A percentile compares a stretch with the other conserved stretches of the same genome.
phyloP scores from a whole-genome alignment of 2,329 filamentous ascomycete species.

The Alternaria infectoria region DNA sequence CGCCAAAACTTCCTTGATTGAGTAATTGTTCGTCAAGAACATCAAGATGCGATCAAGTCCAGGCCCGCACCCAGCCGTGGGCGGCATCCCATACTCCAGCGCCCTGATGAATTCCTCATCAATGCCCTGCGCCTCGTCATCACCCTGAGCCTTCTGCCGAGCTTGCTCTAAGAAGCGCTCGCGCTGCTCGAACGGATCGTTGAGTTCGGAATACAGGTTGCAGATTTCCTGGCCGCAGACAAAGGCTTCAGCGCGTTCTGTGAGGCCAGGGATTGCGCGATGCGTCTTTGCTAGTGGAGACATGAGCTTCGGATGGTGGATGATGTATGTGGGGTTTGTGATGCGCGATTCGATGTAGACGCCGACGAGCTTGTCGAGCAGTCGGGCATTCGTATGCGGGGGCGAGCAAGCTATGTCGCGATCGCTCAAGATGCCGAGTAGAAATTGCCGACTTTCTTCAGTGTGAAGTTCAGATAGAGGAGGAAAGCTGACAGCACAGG shows the following conservation, averaged over 20 bases:
- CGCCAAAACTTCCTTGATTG: constrained; percentile 91
- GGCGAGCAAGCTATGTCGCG: constrained; percentile 87
- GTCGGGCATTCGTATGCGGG: constrained; percentile 89
- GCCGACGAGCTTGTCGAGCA: constrained; percentile 92
- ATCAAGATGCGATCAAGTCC: constrained; percentile 93
- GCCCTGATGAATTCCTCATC: constrained; percentile 94
- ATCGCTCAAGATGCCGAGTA: constrained; percentile 79
- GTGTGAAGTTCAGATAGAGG: constrained; percentile 89
- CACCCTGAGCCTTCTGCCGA: constrained; percentile 87
- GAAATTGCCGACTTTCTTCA: constrained; percentile 83
- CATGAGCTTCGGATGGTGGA: constrained; percentile 83
- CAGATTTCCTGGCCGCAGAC: constrained; percentile 97
- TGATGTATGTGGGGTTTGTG: constrained; percentile 92
- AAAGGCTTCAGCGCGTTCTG: constrained; percentile 96
- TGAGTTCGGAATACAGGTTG: constrained; percentile 97
- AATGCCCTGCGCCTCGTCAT: constrained; percentile 93
- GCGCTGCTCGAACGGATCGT: constrained; percentile 94
- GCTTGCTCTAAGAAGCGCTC: constrained; percentile 83
- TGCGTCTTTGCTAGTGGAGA: constrained; percentile 98
- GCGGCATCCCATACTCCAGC: constrained; percentile 85
- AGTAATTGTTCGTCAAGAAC: constrained; percentile 95
- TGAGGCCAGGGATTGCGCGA: constrained; percentile 77
- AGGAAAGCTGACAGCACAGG: constrained; percentile 91
- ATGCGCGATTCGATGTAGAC: constrained; percentile 95
- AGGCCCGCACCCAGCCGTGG: constrained; percentile 95